Conservation (phyloP, 352 stramenopile genomes). For the Phytophthora lateralis region DNA sequence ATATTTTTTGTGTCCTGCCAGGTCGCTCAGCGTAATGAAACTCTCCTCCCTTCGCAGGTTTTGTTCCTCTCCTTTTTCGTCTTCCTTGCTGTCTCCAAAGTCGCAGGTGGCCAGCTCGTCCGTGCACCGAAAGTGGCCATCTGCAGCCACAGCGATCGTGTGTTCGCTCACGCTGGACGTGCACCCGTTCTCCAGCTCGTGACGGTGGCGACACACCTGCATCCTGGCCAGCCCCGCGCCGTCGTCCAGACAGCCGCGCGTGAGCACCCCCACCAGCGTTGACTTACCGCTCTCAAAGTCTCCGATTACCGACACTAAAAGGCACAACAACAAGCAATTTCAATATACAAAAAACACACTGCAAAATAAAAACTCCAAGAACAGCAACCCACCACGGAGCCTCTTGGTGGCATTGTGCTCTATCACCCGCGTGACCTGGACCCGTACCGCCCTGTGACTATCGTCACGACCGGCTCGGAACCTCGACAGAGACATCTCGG, state of each 20-base stretch:
- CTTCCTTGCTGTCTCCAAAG: slow-evolving; percentile 53
- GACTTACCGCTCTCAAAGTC: slow-evolving; percentile 90
- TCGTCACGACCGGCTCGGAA: slow-evolving; percentile 53
- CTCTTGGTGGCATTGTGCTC: slow-evolving; percentile 63
- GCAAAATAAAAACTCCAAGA: neutral
- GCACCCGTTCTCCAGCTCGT: slow-evolving; percentile 90
- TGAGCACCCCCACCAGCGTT: slow-evolving; percentile 90
- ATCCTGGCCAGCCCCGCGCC: slow-evolving; percentile 85
- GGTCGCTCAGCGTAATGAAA: slow-evolving; percentile 74
- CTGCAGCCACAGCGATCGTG: slow-evolving; percentile 69
- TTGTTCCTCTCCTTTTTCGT: slow-evolving; percentile 17
- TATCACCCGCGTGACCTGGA: slow-evolving; percentile 57
- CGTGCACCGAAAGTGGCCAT: slow-evolving; percentile 60
- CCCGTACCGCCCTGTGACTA: slow-evolving; percentile 44
- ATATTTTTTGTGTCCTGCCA: slow-evolving; percentile 89
- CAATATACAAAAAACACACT: slow-evolving; percentile 1
- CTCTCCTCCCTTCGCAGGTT: slow-evolving; percentile 33
- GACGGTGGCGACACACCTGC: slow-evolving; percentile 89
- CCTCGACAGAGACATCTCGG: slow-evolving; percentile 65
- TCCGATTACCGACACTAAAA: slow-evolving; percentile 81
- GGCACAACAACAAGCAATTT: neutral
- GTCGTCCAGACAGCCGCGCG: slow-evolving; percentile 82
- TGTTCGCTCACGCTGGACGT: slow-evolving; percentile 91
- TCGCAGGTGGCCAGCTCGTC: slow-evolving; percentile 57
- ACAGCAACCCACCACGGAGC: slow-evolving; percentile 45